A percentile compares a stretch with the other conserved stretches of the same genome.
These are phyloP conservation scores for Verticillium zaregamsianum DNA, from an alignment of 2,329 filamentous ascomycete species.

Conservation along the genomic window DNA sequence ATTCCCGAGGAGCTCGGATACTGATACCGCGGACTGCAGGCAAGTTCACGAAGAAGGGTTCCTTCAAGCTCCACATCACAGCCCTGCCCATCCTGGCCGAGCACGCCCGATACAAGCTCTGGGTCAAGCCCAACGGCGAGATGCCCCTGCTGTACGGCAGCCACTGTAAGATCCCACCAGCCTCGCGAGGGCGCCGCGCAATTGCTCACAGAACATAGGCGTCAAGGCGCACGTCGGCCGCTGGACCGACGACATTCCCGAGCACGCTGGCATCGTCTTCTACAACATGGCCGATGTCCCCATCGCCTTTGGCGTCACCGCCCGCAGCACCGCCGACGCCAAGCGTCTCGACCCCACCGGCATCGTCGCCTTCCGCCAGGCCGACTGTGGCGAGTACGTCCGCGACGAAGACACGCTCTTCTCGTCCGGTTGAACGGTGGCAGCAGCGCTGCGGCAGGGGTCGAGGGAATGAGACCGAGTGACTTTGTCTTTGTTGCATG, in stretches of 20 bases:
- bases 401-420: conserved; percentile 72
- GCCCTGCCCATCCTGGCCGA: conserved; percentile 81
- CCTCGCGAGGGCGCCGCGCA: background rate
- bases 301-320: conserved; percentile 89
- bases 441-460: background rate
- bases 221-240: conserved; percentile 68
- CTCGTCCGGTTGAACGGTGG: conserved; percentile 38
- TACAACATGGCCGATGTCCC: conserved; percentile 90
- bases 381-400: conserved; percentile 91
- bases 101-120: conserved; percentile 93
- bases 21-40: conserved; percentile 37
- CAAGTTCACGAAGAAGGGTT: conserved; percentile 95
- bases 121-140: conserved; percentile 93
- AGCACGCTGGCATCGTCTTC: conserved; percentile 88
- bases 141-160: conserved; percentile 97
- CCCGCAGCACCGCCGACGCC: conserved; percentile 80
- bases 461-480: background rate
- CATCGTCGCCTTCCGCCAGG: conserved; percentile 85
- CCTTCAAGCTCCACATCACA: conserved; percentile 86
- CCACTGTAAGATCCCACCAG: conserved; percentile 40
- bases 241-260: conserved; percentile 87
- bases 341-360: conserved; percentile 84
- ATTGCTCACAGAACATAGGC: conserved; percentile 30
- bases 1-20: background rate
- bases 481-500: background rate